Evolutionary conservation across 2,329 filamentous ascomycete genomes (phyloP), one percentile per base, ranked within the genome.

Genomic region (Fusarium camptoceras): DNA sequence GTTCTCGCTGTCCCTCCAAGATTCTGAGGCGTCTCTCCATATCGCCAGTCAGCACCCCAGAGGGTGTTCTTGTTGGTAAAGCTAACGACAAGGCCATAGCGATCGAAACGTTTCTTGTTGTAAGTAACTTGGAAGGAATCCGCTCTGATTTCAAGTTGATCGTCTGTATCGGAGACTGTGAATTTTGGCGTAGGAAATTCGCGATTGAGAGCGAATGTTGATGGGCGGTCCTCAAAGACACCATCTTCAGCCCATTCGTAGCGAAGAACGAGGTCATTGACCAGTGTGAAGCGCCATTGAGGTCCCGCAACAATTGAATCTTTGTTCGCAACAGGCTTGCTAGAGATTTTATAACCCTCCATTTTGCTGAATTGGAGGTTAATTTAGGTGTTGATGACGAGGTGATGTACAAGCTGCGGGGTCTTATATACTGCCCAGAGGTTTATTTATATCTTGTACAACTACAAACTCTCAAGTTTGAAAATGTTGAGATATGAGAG

Each of bases 201-300:
- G 27, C 88, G 82, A 66, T 87, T 85, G 59, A 87, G 81, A n/a
- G 88, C 89, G 73, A 91, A 88, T 12, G 85, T 86, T 1, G 87
- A 90, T 0, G 87, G 85, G 7, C 88, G 84, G 73, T 91, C 88
- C 73, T 91, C 89, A 70, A 91, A 91, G 34, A 79, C 73, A 50
- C 85, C 83, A 66, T 91, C 88, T 14, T 82, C 79, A 1, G 88
- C 84, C 87, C 87, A 91, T 78, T 91, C 88, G 66, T 87, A 89
- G 31, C 89, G 86, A 28, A 91, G 68, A 4, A 90, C 79, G 4
- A 84, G 81, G 53, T 88, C 84, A 12, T 83, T 84, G 49, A 91
- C 80, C 48, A 91, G 68, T 11, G 86, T 89, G 75, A 91, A 90
- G 56, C 88, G 86, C 76, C 87, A 90, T 49, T 85, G 73, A 2